Evolutionary conservation across 1,284 basidiomycete genomes (phyloP).

Genomic region (Ceratobasidium sp.): DNA sequence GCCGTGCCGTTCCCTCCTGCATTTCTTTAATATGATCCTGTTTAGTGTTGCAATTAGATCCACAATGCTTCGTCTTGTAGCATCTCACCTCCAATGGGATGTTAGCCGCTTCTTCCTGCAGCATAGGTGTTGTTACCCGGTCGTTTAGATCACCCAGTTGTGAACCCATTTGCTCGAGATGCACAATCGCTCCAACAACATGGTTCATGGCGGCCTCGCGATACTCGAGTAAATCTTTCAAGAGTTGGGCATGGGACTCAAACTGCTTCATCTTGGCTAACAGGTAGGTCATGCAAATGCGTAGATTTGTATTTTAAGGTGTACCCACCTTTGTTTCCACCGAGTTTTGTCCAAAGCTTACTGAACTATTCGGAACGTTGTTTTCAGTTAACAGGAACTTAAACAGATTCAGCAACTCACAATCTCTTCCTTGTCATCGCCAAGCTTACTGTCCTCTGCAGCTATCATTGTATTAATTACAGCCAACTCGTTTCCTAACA

Average conservation of each 20-base stretch:
- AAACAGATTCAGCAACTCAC: constrained; percentile 2
- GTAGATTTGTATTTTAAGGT: background rate
- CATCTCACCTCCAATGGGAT: constrained; percentile 38
- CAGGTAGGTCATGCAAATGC: background rate
- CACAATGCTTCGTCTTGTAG: background rate
- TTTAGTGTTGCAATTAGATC: background rate
- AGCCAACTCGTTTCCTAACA: constrained; percentile 33
- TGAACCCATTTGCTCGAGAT: constrained; percentile 23
- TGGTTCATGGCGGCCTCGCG: constrained; percentile 33
- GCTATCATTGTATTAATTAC: constrained; percentile 36
- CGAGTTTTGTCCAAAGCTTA: constrained; percentile 40
- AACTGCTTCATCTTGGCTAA: constrained; percentile 16
- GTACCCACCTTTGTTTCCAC: constrained; percentile 37
- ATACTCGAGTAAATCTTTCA: constrained; percentile 18
- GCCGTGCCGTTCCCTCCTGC: background rate
- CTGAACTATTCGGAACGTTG: constrained; percentile 15
- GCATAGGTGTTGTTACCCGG: constrained; percentile 10
- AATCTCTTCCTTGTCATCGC: constrained; percentile 13
- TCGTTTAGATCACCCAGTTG: constrained; percentile 37
- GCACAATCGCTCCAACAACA: constrained; percentile 20
- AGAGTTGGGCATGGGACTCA: constrained; percentile 12
- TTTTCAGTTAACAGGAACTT: background rate
- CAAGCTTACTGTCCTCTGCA: constrained; percentile 11
- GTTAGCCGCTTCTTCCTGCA: background rate
- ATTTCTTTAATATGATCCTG: background rate